A percentile compares a stretch with the other conserved stretches of the same genome.
These are phyloP conservation scores for Phytophthora lateralis DNA, from an alignment of 352 stramenopile species.

Conservation along the genomic window DNA sequence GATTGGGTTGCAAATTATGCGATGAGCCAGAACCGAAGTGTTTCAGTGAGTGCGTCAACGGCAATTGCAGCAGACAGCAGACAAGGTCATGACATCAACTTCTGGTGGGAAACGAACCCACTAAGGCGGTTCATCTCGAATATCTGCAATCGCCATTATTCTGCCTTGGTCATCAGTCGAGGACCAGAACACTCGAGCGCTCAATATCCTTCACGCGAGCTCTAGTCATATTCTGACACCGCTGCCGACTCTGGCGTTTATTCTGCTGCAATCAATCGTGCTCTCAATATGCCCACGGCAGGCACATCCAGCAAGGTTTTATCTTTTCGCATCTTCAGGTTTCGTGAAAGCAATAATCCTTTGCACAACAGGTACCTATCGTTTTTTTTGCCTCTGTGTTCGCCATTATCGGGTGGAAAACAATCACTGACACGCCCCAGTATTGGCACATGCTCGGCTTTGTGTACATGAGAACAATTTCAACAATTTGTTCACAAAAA, in stretches of 20 bases:
- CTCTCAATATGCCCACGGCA: neutral
- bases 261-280: neutral
- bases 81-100: too few relatives aligned
- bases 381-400: constrained; percentile 29
- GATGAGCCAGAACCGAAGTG: too few relatives aligned
- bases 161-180: too few relatives aligned
- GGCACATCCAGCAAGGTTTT: constrained; percentile 10
- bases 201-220: neutral
- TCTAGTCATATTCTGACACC: neutral
- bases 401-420: neutral
- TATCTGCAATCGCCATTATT: neutral
- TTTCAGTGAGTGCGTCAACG: too few relatives aligned
- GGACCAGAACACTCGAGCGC: neutral
- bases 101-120: too few relatives aligned
- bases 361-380: constrained; percentile 2
- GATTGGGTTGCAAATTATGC: too few relatives aligned
- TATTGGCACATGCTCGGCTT: too few relatives aligned
- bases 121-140: neutral
- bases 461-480: too few relatives aligned
- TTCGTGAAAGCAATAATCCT: neutral
- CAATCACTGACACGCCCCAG: too few relatives aligned
- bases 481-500: too few relatives aligned
- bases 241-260: neutral
- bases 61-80: too few relatives aligned
- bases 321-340: constrained; percentile 16